A percentile compares a stretch with the other conserved stretches of the same genome.
Conservation (phyloP, 2,329 filamentous ascomycete genomes). For the Botrytis deweyae region DNA sequence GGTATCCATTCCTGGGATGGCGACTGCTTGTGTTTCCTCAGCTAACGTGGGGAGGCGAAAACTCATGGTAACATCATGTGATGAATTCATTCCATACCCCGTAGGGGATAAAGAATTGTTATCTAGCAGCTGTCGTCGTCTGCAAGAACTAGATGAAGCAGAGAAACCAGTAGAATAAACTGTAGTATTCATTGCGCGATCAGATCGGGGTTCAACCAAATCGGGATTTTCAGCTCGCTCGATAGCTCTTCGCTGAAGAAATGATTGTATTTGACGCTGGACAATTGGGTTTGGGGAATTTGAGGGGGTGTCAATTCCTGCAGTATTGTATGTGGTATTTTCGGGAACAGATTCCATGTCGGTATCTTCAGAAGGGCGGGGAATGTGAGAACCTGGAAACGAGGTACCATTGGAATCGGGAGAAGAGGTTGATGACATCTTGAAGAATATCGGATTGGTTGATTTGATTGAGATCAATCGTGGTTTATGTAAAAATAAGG, state of each 20-base stretch:
- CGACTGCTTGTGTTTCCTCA: no score
- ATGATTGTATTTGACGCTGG: background rate
- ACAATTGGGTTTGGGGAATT: accelerated
- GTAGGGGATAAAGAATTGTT: accelerated
- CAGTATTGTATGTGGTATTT: background rate
- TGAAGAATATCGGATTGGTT: background rate
- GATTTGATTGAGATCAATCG: background rate
- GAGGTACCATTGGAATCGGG: background rate
- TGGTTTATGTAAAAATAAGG: accelerated
- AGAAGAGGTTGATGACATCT: background rate
- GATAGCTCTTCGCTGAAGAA: no score
- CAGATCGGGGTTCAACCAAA: background rate
- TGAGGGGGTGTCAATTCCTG: background rate
- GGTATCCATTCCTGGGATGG: background rate
- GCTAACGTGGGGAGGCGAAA: no score
- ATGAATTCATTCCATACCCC: accelerated
- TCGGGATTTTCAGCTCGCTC: background rate
- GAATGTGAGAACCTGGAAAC: background rate
- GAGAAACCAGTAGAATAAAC: background rate
- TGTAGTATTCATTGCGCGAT: background rate
- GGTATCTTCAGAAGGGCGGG: background rate
- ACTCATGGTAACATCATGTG: background rate
- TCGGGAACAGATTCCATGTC: background rate
- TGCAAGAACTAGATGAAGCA: background rate
- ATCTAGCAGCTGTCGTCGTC: background rate